Evolutionary conservation across 805 yeast species (phyloP).

Genomic region (Saccharomycopsis javanensis): DNA sequence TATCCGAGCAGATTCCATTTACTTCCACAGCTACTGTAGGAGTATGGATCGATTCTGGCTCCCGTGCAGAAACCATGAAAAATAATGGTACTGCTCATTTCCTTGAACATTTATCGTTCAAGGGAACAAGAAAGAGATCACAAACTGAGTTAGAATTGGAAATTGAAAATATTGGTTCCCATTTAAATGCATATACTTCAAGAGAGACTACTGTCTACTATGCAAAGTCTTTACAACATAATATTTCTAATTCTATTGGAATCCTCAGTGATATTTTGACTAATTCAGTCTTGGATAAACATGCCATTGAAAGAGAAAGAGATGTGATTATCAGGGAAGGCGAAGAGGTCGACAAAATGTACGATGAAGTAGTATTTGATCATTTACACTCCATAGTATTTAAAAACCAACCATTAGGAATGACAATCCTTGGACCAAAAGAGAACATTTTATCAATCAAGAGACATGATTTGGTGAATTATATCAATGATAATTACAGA

Average conservation of each 20-base stretch:
- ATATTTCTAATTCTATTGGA: slow-evolving; percentile 79
- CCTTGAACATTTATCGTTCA: slow-evolving; percentile 91
- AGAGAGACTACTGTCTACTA: slow-evolving; percentile 96
- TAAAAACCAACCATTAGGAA: slow-evolving; percentile 86
- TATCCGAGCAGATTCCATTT: slow-evolving; percentile 79
- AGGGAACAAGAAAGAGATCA: slow-evolving; percentile 76
- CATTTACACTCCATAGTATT: slow-evolving; percentile 89
- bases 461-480: slow-evolving; percentile 64
- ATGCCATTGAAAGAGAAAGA: slow-evolving; percentile 90
- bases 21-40: slow-evolving; percentile 95
- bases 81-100: slow-evolving; percentile 96
- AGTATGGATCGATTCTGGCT: slow-evolving; percentile 97
- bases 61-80: slow-evolving; percentile 82
- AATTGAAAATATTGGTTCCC: slow-evolving; percentile 94
- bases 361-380: slow-evolving; percentile 96
- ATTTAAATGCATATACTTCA: slow-evolving; percentile 96
- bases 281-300: slow-evolving; percentile 66
- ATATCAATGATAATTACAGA: slow-evolving; percentile 78
- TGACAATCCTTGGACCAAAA: slow-evolving; percentile 93
- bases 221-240: slow-evolving; percentile 74
- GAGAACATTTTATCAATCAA: slow-evolving; percentile 76
- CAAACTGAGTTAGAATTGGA: slow-evolving; percentile 83
- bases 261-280: slow-evolving; percentile 85
- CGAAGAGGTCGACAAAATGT: slow-evolving; percentile 97
- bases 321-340: slow-evolving; percentile 94